Percentiles rank a stretch among this genome's conserved stretches.
Evolutionary conservation across 129 eudicot species (phyloP).

Genomic region (Rutidosis leptorrhynchoides): DNA sequence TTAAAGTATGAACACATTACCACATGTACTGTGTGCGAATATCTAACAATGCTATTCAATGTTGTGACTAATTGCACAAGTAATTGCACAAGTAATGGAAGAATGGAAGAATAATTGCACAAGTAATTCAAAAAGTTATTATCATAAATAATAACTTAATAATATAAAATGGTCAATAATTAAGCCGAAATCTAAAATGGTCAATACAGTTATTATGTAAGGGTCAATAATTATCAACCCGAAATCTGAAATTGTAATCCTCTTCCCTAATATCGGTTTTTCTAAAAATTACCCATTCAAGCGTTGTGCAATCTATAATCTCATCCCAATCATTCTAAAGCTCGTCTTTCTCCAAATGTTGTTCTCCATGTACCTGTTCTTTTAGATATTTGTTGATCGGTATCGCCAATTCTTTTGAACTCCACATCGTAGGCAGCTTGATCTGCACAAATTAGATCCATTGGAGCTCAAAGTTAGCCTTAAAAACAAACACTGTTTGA

Average conservation of each 20-base stretch:
- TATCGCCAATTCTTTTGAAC: conserved; percentile 75
- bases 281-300: too few relatives aligned
- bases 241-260: too few relatives aligned
- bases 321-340: conserved; percentile 38
- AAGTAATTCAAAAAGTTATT: too few relatives aligned
- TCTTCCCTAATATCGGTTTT: too few relatives aligned
- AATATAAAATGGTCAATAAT: too few relatives aligned
- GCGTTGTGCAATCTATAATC: not conserved
- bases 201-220: too few relatives aligned
- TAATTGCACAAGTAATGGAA: too few relatives aligned
- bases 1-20: conserved; percentile 70
- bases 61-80: too few relatives aligned
- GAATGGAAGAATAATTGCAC: too few relatives aligned
- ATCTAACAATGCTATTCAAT: not conserved
- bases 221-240: too few relatives aligned
- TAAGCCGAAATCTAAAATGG: too few relatives aligned
- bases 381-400: conserved; percentile 63
- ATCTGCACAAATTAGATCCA: conserved; percentile 45
- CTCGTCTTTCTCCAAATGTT: conserved; percentile 53
- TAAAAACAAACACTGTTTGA: not conserved
- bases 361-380: conserved; percentile 30
- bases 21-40: conserved; percentile 50
- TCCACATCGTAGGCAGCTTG: conserved; percentile 59
- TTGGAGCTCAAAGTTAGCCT: not conserved
- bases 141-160: too few relatives aligned